Evolutionary conservation across 345 rosid genomes (phyloP).

Genomic region (Trapa bicornis): DNA sequence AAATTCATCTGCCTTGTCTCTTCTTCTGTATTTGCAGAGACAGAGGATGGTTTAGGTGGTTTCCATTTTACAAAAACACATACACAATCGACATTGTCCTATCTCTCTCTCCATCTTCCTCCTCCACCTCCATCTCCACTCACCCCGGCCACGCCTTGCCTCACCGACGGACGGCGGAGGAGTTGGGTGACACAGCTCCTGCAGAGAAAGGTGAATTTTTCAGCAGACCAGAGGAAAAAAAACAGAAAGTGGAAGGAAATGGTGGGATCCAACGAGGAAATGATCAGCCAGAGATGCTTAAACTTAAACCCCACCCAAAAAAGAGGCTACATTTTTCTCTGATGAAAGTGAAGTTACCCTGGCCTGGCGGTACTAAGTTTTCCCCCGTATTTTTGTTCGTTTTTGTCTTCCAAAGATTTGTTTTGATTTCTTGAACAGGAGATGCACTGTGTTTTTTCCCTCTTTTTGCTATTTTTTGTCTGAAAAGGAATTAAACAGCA

Average conservation of each 20-base stretch:
- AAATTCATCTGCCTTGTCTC: background rate
- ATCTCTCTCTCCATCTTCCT: too few species aligned
- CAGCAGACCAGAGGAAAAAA: background rate
- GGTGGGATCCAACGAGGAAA: background rate
- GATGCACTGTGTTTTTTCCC: too few species aligned
- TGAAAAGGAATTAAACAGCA: background rate
- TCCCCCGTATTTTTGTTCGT: background rate
- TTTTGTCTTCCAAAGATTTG: background rate
- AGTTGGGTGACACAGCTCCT: background rate
- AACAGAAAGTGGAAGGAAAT: background rate
- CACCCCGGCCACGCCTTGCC: too few species aligned
- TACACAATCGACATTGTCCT: too few species aligned
- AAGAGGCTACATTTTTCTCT: background rate
- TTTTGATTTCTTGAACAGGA: background rate
- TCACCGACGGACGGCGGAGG: too few species aligned
- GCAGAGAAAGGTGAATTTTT: conserved; percentile 1
- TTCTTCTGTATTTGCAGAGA: too few species aligned
- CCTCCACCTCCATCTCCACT: too few species aligned
- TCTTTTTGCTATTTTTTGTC: background rate
- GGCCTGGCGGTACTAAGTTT: background rate
- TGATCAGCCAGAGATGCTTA: too few species aligned
- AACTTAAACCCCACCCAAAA: too few species aligned
- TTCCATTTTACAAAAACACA: too few species aligned
- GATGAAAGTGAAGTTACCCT: background rate
- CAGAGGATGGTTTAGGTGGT: background rate